Conservation (phyloP, 768 basidiomycete genomes). For the Chalciporus chontae region DNA sequence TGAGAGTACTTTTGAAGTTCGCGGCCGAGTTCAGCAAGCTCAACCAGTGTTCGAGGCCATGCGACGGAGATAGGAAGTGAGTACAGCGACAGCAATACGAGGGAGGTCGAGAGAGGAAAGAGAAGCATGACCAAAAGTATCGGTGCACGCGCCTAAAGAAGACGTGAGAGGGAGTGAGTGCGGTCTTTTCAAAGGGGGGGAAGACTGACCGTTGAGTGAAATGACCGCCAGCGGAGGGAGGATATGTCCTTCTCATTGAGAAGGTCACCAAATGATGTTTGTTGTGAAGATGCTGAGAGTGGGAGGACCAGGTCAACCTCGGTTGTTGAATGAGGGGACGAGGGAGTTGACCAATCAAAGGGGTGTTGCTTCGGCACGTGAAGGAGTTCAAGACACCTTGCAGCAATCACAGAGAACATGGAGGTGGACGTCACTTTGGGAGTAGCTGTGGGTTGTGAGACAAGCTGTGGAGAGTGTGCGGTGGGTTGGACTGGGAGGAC, state of each 20-base stretch:
- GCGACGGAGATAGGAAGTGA: conserved; percentile 68
- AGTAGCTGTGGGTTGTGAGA: not conserved
- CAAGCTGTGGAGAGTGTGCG: conserved; percentile 7
- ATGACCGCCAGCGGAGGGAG: conserved; percentile 29
- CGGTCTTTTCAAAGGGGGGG: not conserved
- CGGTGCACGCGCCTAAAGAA: conserved; percentile 49
- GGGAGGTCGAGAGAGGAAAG: conserved; percentile 63
- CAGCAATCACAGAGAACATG: conserved; percentile 50
- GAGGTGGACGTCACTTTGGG: conserved; percentile 28
- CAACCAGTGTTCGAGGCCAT: conserved; percentile 74
- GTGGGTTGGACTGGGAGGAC: conserved; percentile 32
- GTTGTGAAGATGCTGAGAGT: conserved; percentile 48
- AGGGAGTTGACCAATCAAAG: conserved; percentile 42
- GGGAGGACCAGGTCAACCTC: conserved; percentile 51
- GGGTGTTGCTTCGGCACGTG: conserved; percentile 41
- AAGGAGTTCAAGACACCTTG: conserved; percentile 51
- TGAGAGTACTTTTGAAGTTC: conserved; percentile 79
- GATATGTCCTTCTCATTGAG: conserved; percentile 37
- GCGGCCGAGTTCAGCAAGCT: conserved; percentile 69
- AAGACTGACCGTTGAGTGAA: conserved; percentile 35
- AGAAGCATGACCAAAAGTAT: conserved; percentile 67
- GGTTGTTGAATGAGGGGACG: conserved; percentile 38
- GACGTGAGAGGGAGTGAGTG: conserved; percentile 2
- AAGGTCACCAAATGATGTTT: conserved; percentile 42
- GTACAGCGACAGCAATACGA: conserved; percentile 43